Evolutionary conservation across 306 rosid genomes (phyloP).

Genomic region (Acacia acuminata): DNA sequence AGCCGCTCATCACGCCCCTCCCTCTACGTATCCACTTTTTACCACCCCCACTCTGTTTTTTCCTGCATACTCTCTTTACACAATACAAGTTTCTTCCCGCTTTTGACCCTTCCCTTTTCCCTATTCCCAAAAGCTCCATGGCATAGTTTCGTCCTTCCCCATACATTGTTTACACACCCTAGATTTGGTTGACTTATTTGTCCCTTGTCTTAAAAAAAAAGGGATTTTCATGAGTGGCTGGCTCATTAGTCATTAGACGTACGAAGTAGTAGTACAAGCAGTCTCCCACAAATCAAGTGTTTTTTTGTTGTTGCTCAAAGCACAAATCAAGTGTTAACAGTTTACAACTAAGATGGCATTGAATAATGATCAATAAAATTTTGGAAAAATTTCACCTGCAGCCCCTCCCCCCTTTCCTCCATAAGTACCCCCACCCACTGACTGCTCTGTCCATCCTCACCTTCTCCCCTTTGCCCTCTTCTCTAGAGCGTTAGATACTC

Average conservation of each 20-base stretch:
- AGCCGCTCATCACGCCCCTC: conserved; percentile 58
- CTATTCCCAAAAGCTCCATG: conserved; percentile 36
- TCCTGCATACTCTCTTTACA: background rate
- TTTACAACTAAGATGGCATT: background rate
- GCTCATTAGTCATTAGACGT: background rate
- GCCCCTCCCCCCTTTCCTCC: conserved; percentile 39
- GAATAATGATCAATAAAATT: conserved; percentile 21
- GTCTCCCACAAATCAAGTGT: no score
- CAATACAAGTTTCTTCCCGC: conserved; percentile 12
- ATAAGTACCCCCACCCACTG: conserved; percentile 63
- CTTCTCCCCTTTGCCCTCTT: conserved; percentile 12
- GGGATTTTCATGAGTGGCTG: background rate
- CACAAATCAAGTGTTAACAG: background rate
- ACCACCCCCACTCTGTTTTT: background rate
- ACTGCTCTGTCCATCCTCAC: conserved; percentile 27
- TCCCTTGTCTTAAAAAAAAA: background rate
- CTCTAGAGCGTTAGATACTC: background rate
- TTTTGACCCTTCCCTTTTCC: conserved; percentile 26
- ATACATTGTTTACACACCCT: background rate
- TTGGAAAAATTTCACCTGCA: conserved; percentile 36
- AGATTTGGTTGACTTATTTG: conserved; percentile 17
- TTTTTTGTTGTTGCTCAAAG: no score
- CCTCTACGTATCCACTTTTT: background rate
- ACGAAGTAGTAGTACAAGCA: background rate
- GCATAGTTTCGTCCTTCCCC: conserved; percentile 30